Conservation (phyloP, 352 stramenopile species). For the Phytophthora macrochlamydospora region DNA sequence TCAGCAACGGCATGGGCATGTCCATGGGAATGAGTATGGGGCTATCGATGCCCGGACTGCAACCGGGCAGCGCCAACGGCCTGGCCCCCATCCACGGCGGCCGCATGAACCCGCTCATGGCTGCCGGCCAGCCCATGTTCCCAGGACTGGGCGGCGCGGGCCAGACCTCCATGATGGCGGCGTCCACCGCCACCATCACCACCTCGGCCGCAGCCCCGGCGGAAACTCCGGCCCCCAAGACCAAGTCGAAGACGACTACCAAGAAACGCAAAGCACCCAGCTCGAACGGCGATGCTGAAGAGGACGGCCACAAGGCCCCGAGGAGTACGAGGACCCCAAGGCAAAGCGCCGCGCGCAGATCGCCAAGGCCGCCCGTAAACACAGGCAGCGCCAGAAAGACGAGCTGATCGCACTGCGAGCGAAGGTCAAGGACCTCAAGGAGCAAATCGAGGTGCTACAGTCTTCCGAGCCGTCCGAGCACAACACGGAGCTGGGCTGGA, state of each 20-base stretch:
- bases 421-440: constrained; percentile 91
- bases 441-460: constrained; percentile 90
- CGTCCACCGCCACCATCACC: constrained; percentile 5
- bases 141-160: constrained; percentile 46
- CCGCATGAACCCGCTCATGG: constrained; percentile 79
- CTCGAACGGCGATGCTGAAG: constrained; percentile 50
- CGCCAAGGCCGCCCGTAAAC: constrained; percentile 86
- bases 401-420: constrained; percentile 83
- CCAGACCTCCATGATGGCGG: constrained; percentile 20
- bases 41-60: constrained; percentile 57
- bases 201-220: constrained; percentile 21
- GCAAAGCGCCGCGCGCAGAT: constrained; percentile 88
- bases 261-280: constrained; percentile 82
- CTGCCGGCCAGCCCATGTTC: constrained; percentile 67
- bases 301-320: constrained; percentile 66
- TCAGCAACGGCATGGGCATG: constrained; percentile 40
- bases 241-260: constrained; percentile 52
- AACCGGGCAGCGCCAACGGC: constrained; percentile 33
- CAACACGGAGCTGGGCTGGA: constrained; percentile 90
- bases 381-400: constrained; percentile 89
- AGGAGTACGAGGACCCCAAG: constrained; percentile 88
- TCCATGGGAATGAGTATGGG: constrained; percentile 72
- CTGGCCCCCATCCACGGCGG: constrained; percentile 65
- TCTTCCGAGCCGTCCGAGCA: constrained; percentile 88
- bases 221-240: constrained; percentile 31